Evolutionary conservation across 2,329 filamentous ascomycete genomes (phyloP).

Genomic region (Acarospora socialis): DNA sequence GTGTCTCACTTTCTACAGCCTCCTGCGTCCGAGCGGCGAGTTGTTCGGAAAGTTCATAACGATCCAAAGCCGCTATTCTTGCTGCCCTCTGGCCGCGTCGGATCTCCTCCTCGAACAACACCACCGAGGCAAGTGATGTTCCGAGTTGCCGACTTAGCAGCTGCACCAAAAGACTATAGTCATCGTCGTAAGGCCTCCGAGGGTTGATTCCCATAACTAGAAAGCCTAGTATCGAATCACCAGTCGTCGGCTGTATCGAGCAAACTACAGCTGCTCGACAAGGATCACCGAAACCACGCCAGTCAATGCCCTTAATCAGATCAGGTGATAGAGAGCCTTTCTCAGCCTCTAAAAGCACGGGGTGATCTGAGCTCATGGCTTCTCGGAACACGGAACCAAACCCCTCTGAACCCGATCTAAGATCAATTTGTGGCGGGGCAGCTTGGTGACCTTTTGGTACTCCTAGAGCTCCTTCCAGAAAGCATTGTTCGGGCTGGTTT

Average conservation of each 20-base stretch:
- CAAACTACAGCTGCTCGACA: slow-evolving; percentile 60
- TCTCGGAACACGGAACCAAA: slow-evolving; percentile 65
- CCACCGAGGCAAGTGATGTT: slow-evolving; percentile 67
- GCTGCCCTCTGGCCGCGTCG: slow-evolving; percentile 59
- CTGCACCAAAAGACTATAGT: slow-evolving; percentile 65
- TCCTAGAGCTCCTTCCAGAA: slow-evolving; percentile 59
- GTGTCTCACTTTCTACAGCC: slow-evolving; percentile 51
- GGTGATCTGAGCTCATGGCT: slow-evolving; percentile 53
- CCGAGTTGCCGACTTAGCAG: slow-evolving; percentile 61
- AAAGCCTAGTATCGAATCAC: slow-evolving; percentile 61
- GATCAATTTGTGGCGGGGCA: slow-evolving; percentile 47
- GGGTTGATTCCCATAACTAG: slow-evolving; percentile 68
- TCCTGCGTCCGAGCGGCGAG: slow-evolving; percentile 48
- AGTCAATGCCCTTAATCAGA: slow-evolving; percentile 53
- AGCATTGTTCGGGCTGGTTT: slow-evolving; percentile 52
- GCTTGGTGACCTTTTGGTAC: slow-evolving; percentile 49
- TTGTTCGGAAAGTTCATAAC: slow-evolving; percentile 63
- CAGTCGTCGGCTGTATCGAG: slow-evolving; percentile 63
- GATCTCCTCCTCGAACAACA: slow-evolving; percentile 74
- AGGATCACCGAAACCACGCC: slow-evolving; percentile 56
- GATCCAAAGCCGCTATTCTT: slow-evolving; percentile 58
- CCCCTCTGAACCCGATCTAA: slow-evolving; percentile 54
- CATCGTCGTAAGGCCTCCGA: slow-evolving; percentile 61
- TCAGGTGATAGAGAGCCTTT: slow-evolving; percentile 49
- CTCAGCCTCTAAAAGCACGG: slow-evolving; percentile 53